phyloP scores from a whole-genome alignment of 768 basidiomycete genomes.

The Trametes meyenii region DNA sequence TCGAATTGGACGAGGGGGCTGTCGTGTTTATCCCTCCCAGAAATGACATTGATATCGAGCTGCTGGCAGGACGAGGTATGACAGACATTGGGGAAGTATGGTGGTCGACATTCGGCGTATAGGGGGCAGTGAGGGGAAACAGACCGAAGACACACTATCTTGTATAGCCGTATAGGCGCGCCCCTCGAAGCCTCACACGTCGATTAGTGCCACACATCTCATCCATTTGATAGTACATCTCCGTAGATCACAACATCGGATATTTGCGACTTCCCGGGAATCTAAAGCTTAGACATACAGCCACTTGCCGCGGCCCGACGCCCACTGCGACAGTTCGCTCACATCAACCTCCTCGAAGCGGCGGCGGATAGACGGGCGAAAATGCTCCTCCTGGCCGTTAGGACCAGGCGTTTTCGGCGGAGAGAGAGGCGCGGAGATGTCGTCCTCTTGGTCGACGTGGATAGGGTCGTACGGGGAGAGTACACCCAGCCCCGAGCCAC shows the following conservation, averaged over 20 bases:
- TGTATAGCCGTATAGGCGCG: background rate
- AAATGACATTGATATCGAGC: conserved; percentile 22
- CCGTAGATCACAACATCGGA: background rate
- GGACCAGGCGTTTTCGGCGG: conserved; percentile 35
- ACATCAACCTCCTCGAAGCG: conserved; percentile 47
- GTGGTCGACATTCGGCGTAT: conserved; percentile 29
- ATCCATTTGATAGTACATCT: background rate
- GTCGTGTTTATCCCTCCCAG: conserved; percentile 31
- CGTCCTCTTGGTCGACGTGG: background rate
- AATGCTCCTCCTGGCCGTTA: conserved; percentile 1
- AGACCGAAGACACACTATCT: background rate
- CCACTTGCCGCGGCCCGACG: conserved; percentile 57
- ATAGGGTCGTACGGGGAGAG: conserved; percentile 52
- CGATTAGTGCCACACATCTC: background rate
- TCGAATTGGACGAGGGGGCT: conserved; percentile 25
- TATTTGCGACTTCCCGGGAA: background rate
- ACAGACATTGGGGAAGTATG: conserved; percentile 30
- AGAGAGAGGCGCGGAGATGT: conserved; percentile 24
- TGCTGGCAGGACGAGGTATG: conserved; percentile 15
- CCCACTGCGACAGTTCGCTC: conserved; percentile 56
- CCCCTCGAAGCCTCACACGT: too few relatives aligned
- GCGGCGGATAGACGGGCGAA: conserved; percentile 31
- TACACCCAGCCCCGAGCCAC: conserved; percentile 91
- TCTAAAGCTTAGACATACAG: conserved; percentile 51
- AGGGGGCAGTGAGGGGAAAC: background rate